These are phyloP conservation scores for Exophiala dermatitidis DNA, from an alignment of 2,329 filamentous ascomycete genomes.

Conservation along the genomic window DNA sequence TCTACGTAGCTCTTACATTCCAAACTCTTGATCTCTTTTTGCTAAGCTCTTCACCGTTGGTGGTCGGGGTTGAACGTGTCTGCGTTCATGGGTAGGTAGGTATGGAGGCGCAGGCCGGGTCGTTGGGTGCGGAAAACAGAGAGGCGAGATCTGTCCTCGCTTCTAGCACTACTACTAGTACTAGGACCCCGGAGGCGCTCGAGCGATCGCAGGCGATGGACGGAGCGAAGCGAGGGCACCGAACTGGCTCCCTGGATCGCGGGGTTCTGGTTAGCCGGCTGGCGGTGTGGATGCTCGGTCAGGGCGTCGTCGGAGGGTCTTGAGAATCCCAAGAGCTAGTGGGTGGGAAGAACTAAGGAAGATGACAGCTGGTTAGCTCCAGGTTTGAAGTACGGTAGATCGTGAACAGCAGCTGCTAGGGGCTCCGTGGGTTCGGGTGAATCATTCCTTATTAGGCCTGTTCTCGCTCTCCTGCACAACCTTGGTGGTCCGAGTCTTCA, in stretches of 20 bases:
- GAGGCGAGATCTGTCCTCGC: background rate
- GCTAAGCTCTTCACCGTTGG: background rate
- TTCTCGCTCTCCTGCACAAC: too few species aligned
- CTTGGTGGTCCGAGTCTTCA: too few species aligned
- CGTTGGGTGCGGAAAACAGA: background rate
- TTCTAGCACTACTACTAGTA: too few species aligned
- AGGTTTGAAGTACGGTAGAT: background rate
- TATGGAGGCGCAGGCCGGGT: too few species aligned
- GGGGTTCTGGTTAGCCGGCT: background rate
- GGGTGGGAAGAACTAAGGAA: too few species aligned
- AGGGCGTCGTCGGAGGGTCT: background rate
- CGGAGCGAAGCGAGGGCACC: slow-evolving; percentile 3
- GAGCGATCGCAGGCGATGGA: slow-evolving; percentile 6
- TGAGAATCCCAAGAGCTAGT: too few species aligned
- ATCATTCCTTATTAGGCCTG: background rate
- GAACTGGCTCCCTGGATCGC: slow-evolving; percentile 5
- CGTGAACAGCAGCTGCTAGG: background rate
- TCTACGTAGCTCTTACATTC: background rate
- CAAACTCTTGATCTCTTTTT: background rate
- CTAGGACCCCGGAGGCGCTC: background rate
- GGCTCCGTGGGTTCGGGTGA: background rate
- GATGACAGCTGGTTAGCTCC: too few species aligned
- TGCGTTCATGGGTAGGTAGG: too few species aligned
- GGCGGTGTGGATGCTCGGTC: background rate
- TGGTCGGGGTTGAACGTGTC: background rate